Conservation (phyloP, 1,139 yeast species). For the Debaryomyces psychrophilus region DNA sequence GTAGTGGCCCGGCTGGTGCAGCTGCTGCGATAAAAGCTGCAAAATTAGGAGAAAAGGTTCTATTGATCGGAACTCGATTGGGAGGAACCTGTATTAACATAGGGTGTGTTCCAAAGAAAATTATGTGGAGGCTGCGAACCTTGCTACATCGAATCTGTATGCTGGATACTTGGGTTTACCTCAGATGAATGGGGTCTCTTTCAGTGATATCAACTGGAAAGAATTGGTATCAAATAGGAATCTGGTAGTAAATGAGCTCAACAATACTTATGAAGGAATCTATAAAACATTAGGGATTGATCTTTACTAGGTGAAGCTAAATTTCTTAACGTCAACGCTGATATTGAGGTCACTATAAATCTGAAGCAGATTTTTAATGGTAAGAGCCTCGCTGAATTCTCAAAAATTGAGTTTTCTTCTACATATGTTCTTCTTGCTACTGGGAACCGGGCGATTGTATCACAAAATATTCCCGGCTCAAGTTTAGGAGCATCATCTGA, state of each 20-base stretch:
- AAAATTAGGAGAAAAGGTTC: constrained; percentile 2
- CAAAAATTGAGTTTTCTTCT: constrained; percentile 62
- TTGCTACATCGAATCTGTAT: neutral
- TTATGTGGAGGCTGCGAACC: constrained; percentile 62
- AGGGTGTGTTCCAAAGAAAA: constrained; percentile 73
- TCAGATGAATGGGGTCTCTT: neutral
- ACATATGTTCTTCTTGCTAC: constrained; percentile 78
- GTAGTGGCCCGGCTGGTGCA: constrained; percentile 7
- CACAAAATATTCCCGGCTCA: constrained; percentile 66
- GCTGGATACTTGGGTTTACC: neutral
- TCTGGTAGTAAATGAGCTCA: neutral
- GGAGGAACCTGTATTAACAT: constrained; percentile 11
- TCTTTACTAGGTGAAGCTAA: too few species aligned
- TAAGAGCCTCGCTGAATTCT: constrained; percentile 34
- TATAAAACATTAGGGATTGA: constrained; percentile 5
- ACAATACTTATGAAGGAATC: constrained; percentile 2
- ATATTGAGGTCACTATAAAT: constrained; percentile 5
- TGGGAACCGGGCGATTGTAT: constrained; percentile 74
- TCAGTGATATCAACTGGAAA: constrained; percentile 6
- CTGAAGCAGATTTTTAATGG: constrained; percentile 11
- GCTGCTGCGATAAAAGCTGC: constrained; percentile 9
- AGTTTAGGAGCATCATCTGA: constrained; percentile 78
- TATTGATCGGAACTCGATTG: neutral
- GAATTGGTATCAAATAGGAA: constrained; percentile 1
- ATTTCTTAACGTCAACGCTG: neutral